A percentile compares a stretch with the other conserved stretches of the same genome.
phyloP scores from a whole-genome alignment of 2,329 filamentous ascomycete genomes.

The Colletotrichum viniferum region DNA sequence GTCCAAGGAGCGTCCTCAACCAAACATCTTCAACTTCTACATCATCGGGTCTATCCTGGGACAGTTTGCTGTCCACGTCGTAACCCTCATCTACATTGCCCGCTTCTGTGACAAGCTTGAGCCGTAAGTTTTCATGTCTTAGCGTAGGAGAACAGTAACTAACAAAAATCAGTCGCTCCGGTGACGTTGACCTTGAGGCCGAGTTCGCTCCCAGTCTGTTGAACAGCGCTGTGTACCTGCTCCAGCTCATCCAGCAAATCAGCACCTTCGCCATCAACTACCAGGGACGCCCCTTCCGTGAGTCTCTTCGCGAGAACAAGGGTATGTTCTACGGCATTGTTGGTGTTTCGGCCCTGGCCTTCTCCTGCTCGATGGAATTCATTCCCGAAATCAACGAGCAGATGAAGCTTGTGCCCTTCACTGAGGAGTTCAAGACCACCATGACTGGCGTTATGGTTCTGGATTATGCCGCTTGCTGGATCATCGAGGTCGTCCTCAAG shows the following conservation, averaged over 20 bases:
- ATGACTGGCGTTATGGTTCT: constrained; percentile 85
- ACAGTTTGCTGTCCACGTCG: constrained; percentile 96
- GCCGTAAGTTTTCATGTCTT: constrained; percentile 65
- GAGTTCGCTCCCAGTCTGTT: constrained; percentile 93
- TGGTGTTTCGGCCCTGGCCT: constrained; percentile 86
- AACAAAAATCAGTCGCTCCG: constrained; percentile 47
- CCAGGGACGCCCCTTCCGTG: constrained; percentile 96
- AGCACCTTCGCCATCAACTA: constrained; percentile 99
- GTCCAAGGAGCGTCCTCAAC: constrained; percentile 95
- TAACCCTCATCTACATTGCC: constrained; percentile 91
- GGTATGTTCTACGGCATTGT: constrained; percentile 98
- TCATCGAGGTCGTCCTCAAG: constrained; percentile 89
- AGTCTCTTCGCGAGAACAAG: constrained; percentile 92
- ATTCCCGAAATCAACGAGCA: constrained; percentile 93
- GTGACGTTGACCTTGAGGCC: constrained; percentile 85
- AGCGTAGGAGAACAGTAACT: constrained; percentile 22
- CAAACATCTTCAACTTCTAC: constrained; percentile 99
- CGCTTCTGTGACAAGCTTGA: constrained; percentile 85
- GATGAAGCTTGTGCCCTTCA: constrained; percentile 91
- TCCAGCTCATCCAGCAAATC: constrained; percentile 98
- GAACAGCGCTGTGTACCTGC: constrained; percentile 95
- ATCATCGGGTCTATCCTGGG: constrained; percentile 97
- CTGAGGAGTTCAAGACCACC: constrained; percentile 83
- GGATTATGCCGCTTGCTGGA: constrained; percentile 86
- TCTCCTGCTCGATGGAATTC: constrained; percentile 93